phyloP scores from a whole-genome alignment of 2,329 filamentous ascomycete species.

The Chrysoporthe cubensis region DNA sequence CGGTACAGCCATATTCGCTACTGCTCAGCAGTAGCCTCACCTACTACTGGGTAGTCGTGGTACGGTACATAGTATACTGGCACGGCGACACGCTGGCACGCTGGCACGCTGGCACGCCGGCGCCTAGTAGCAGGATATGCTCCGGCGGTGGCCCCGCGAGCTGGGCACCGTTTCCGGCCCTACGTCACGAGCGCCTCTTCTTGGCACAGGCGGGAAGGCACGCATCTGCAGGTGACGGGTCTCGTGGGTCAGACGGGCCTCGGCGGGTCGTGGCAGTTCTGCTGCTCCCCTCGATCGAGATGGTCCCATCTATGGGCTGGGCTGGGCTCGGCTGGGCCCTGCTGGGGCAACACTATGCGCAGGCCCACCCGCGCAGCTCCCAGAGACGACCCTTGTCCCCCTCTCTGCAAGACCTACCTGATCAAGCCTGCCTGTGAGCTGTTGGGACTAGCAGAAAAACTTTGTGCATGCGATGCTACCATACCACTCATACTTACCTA shows the following conservation, averaged over 20 bases:
- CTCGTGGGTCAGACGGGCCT: background rate
- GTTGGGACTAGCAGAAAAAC: background rate
- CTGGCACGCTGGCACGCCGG: background rate
- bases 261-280: background rate
- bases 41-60: too few relatives aligned
- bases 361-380: background rate
- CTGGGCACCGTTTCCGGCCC: background rate
- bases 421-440: background rate
- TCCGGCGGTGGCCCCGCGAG: background rate
- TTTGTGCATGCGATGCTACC: background rate
- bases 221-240: conserved; percentile 12
- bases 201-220: conserved; percentile 14
- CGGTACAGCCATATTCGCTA: too few relatives aligned
- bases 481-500: too few relatives aligned
- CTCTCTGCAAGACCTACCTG: background rate
- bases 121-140: background rate
- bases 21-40: too few relatives aligned
- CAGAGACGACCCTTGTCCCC: background rate
- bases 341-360: background rate
- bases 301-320: background rate
- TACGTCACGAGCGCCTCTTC: conserved; percentile 15
- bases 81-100: too few relatives aligned
- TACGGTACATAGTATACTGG: background rate
- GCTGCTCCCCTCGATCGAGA: conserved; percentile 1
- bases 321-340: background rate